Evolutionary conservation across 2,329 filamentous ascomycete species (phyloP).

Genomic region (Beauveria caledonica): DNA sequence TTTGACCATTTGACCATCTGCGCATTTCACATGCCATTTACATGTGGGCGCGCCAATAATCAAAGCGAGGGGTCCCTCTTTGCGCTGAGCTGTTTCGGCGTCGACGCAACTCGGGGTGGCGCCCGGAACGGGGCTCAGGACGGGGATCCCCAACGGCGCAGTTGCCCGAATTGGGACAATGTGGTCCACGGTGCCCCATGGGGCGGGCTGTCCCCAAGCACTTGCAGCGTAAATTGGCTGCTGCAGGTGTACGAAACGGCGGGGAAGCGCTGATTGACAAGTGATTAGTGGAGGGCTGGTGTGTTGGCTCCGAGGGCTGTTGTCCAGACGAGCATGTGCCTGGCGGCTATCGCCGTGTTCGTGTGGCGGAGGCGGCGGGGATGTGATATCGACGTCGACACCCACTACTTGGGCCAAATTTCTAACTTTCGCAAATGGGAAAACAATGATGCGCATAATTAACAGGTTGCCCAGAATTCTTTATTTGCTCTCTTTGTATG

Average conservation of each 20-base stretch:
- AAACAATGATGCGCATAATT: background rate
- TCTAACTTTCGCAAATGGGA: background rate
- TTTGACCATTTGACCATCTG: background rate
- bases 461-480: background rate
- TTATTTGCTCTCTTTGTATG: background rate
- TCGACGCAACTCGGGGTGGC: background rate
- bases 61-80: background rate
- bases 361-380: background rate
- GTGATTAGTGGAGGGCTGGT: background rate
- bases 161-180: constrained; percentile 6
- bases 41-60: background rate
- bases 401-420: background rate
- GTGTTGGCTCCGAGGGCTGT: background rate
- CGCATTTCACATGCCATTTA: constrained; percentile 5
- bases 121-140: background rate
- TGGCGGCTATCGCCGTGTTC: background rate
- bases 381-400: background rate
- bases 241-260: background rate
- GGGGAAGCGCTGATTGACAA: background rate
- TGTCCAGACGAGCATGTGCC: background rate
- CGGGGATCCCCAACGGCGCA: background rate
- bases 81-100: background rate
- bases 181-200: background rate
- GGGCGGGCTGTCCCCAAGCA: background rate
- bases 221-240: background rate